Evolutionary conservation across 768 basidiomycete species (phyloP).

Genomic region (Xerocomus spinulosus): DNA sequence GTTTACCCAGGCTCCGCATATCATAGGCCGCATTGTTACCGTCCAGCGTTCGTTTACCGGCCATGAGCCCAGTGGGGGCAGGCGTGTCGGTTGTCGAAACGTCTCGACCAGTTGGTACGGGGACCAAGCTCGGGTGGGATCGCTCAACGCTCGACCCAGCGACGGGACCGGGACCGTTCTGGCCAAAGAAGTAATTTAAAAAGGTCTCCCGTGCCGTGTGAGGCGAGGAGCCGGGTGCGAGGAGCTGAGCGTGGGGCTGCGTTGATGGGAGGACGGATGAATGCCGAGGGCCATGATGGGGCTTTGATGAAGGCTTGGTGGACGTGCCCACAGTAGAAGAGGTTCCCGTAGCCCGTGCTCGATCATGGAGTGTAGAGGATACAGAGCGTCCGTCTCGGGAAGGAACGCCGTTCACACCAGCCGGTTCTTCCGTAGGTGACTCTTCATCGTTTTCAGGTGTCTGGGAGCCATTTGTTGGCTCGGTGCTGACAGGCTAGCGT

Average conservation of each 20-base stretch:
- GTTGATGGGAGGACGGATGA: conserved; percentile 24
- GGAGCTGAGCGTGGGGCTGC: conserved; percentile 34
- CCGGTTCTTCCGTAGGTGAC: conserved; percentile 52
- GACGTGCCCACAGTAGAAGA: conserved; percentile 24
- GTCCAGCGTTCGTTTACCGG: conserved; percentile 62
- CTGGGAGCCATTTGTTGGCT: conserved; percentile 52
- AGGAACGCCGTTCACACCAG: conserved; percentile 50
- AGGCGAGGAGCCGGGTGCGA: conserved; percentile 37
- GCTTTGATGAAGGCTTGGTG: conserved; percentile 26
- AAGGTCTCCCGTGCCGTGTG: conserved; percentile 82
- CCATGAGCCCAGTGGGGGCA: conserved; percentile 59
- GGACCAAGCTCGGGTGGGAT: conserved; percentile 19
- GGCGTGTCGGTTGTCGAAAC: conserved; percentile 50
- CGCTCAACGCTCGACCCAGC: conserved; percentile 51
- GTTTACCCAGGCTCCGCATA: conserved; percentile 97
- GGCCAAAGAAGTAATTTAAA: conserved; percentile 97
- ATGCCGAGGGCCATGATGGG: conserved; percentile 32
- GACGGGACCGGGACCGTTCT: conserved; percentile 75
- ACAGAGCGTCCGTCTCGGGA: conserved; percentile 63
- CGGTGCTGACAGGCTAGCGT: conserved; percentile 57
- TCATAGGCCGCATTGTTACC: conserved; percentile 86
- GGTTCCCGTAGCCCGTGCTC: conserved; percentile 47
- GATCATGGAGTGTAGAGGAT: conserved; percentile 74
- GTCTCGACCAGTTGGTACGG: conserved; percentile 59
- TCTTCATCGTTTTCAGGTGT: conserved; percentile 62